Percentiles rank a stretch among this genome's conserved stretches.
These are phyloP conservation scores for Quercus berberidifolia DNA, from an alignment of 306 rosid genomes.

Conservation along the genomic window DNA sequence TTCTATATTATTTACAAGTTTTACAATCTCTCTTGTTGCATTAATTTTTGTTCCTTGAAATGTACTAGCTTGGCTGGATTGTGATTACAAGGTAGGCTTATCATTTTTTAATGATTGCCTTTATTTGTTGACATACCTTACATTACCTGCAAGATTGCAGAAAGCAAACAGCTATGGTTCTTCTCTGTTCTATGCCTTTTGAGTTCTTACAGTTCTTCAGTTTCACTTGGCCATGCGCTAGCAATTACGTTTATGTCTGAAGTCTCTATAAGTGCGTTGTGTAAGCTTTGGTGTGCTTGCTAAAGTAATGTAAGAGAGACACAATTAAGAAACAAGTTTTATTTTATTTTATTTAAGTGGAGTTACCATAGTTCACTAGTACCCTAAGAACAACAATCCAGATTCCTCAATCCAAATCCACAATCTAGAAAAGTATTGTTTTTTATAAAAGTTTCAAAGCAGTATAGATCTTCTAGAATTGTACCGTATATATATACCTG, in stretches of 20 bases:
- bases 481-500: not conserved
- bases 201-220: not conserved
- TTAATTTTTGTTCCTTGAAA: not conserved
- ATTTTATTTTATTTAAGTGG: not conserved
- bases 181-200: not conserved
- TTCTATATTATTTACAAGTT: not conserved
- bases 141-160: not conserved
- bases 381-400: not conserved
- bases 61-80: not conserved
- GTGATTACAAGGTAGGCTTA: too few relatives aligned
- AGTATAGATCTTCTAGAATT: too few relatives aligned
- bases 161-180: not conserved
- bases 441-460: too few relatives aligned
- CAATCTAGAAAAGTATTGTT: not conserved
- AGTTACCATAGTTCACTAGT: not conserved
- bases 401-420: not conserved
- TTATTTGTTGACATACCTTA: not conserved
- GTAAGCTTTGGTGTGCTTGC: not conserved
- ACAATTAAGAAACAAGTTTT: not conserved
- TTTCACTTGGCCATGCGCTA: not conserved
- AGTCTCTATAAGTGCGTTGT: not conserved
- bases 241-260: not conserved
- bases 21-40: not conserved
- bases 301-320: not conserved
- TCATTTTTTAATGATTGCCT: too few relatives aligned